Conservation (phyloP, 2,329 filamentous ascomycete genomes). For the Colletotrichum nymphaeae region DNA sequence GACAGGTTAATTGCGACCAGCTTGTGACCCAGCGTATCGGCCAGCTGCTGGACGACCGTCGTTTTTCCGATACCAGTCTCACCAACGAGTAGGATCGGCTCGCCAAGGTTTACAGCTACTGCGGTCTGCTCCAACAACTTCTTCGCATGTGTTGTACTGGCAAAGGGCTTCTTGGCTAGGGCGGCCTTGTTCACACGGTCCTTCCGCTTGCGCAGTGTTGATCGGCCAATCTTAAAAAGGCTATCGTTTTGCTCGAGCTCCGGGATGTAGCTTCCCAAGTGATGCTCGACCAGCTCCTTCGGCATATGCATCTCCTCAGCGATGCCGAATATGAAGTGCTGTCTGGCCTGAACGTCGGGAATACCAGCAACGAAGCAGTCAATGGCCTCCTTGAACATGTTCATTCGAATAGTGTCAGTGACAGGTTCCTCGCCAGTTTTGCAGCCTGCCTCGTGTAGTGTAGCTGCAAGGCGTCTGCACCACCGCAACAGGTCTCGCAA, state of each 20-base stretch:
- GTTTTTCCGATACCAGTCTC: conserved; percentile 99
- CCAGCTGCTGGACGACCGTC: conserved; percentile 92
- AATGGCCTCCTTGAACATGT: conserved; percentile 92
- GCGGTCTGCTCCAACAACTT: conserved; percentile 89
- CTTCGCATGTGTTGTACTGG: conserved; percentile 87
- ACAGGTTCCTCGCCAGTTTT: conserved; percentile 77
- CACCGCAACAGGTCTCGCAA: conserved; percentile 90
- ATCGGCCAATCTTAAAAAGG: conserved; percentile 74
- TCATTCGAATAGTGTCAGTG: conserved; percentile 77
- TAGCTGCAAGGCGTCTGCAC: conserved; percentile 79
- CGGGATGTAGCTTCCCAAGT: conserved; percentile 79
- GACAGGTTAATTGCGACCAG: conserved; percentile 95
- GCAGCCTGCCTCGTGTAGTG: conserved; percentile 69
- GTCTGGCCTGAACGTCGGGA: conserved; percentile 71
- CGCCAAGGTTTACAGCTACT: conserved; percentile 82
- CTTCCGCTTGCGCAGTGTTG: conserved; percentile 69
- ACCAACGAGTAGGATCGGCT: conserved; percentile 94
- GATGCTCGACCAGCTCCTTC: conserved; percentile 82
- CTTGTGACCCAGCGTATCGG: conserved; percentile 84
- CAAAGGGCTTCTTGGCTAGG: conserved; percentile 77
- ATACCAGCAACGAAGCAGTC: conserved; percentile 92
- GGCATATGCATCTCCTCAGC: conserved; percentile 91
- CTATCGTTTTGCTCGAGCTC: conserved; percentile 71
- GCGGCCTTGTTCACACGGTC: conserved; percentile 57
- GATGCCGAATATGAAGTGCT: conserved; percentile 73